A percentile compares a stretch with the other conserved stretches of the same genome.
Conservation (phyloP, 495 filamentous ascomycete species). For the Emericellopsis terricola region DNA sequence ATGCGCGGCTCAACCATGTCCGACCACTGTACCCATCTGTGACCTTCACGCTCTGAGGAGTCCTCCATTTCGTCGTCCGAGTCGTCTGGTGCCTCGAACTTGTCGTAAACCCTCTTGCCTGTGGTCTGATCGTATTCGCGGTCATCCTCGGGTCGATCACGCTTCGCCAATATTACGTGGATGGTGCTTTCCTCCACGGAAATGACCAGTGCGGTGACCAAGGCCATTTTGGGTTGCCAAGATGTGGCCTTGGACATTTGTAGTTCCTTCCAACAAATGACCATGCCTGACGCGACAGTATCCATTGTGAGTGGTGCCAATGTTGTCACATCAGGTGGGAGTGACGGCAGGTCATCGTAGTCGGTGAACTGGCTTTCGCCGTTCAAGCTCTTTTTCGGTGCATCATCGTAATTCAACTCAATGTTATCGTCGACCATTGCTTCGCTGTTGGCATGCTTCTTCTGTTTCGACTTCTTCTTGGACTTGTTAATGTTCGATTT, state of each 20-base stretch:
- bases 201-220: constrained; percentile 46
- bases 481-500: background rate
- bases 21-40: constrained; percentile 14
- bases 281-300: constrained; percentile 39
- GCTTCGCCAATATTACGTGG: constrained; percentile 45
- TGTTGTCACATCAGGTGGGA: constrained; percentile 43
- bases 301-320: constrained; percentile 35
- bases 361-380: constrained; percentile 13
- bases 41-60: constrained; percentile 19
- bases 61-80: constrained; percentile 14
- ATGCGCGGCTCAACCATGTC: constrained; percentile 29
- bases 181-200: constrained; percentile 26
- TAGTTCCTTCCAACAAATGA: constrained; percentile 67
- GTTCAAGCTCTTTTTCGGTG: constrained; percentile 6
- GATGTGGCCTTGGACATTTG: constrained; percentile 54
- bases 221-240: constrained; percentile 58
- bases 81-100: constrained; percentile 22
- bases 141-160: constrained; percentile 38
- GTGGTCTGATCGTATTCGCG: constrained; percentile 24
- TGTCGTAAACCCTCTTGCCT: constrained; percentile 26
- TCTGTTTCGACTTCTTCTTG: background rate
- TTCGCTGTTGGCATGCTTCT: background rate
- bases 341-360: constrained; percentile 41
- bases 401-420: constrained; percentile 10
- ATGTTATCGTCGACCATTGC: background rate